Percentiles rank a stretch among this genome's conserved stretches.
Evolutionary conservation across 2,329 filamentous ascomycete species (phyloP).

Genomic region (Xylaria hypoxylon): DNA sequence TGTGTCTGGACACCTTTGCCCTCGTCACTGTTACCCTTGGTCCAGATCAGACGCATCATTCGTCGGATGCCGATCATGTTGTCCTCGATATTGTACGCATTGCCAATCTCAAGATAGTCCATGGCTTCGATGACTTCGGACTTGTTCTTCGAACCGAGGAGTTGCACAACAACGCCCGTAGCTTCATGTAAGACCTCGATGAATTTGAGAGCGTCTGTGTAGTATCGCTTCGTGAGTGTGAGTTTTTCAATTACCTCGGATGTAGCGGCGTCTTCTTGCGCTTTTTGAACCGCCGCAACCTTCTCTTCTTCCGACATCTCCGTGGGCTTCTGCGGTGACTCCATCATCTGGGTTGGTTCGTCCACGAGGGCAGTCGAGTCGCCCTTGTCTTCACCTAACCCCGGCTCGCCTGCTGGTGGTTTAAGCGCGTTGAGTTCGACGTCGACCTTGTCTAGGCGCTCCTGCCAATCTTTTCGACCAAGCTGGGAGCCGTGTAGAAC

Average conservation of each 20-base stretch:
- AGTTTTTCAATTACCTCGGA: conserved; percentile 89
- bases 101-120: conserved; percentile 95
- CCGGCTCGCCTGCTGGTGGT: conserved; percentile 79
- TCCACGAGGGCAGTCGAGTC: conserved; percentile 81
- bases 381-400: conserved; percentile 74
- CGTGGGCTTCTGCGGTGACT: conserved; percentile 55
- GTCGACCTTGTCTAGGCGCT: conserved; percentile 84
- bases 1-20: conserved; percentile 98
- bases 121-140: conserved; percentile 99
- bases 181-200: conserved; percentile 90
- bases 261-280: conserved; percentile 86
- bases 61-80: conserved; percentile 91
- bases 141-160: conserved; percentile 95
- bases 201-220: conserved; percentile 91
- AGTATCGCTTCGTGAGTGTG: conserved; percentile 89
- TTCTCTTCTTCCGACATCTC: conserved; percentile 85
- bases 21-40: conserved; percentile 98
- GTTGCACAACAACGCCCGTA: conserved; percentile 82
- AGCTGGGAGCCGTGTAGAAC: conserved; percentile 91
- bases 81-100: conserved; percentile 95
- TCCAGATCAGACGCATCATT: conserved; percentile 98
- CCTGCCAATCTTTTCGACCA: conserved; percentile 85
- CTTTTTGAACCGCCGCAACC: conserved; percentile 78
- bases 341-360: conserved; percentile 85
- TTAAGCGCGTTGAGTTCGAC: conserved; percentile 83